Base-by-base conservation (phyloP, 75 land plant species). In the Gnetum montanum region DNA sequence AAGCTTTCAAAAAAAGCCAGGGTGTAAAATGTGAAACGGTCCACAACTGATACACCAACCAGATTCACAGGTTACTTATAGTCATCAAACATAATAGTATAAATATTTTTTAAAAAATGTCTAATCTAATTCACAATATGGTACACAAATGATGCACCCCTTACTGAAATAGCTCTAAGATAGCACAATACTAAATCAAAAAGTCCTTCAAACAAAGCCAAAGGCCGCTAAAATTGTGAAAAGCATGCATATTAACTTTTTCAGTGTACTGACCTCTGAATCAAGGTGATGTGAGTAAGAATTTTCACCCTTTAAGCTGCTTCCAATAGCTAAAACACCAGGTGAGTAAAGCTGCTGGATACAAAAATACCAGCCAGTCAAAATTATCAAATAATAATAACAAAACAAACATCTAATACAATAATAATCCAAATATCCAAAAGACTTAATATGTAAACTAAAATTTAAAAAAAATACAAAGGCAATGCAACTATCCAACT, bases 241-340 rank as follows among this genome's bases (percentile, higher is more conserved):
- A 11, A 41, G n/a, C 43, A 41, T 41, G 43, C 43, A 41, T 10
- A 2, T 13, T 40, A 8, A 23, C 31, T 16, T 27, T 34, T 16
- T 13, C 1, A 55, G 1, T 31, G 23, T 28, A 8, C 96, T 64
- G 80, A 92, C 94, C 72, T 95, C 99, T 50, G 96, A 66, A 57
- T 95, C 99, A 60, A 95, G 79, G 73, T 95, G 99, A 77, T 95
- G 99, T 30, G 99, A 95, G 49, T 95, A 95, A 26, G 99, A 90
- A 61, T 90, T 95, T 63, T 90, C 88, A 49, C 99, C 97, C 74
- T 95, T 95, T 76, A 57, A 61, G 64, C 99, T 95, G 74, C 99
- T 95, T 37, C 99, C 89, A 66, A 90, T 87, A 36, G 99, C 88
- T 55, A 95, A 70, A 54, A 95, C 97, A 59, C 88, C 88, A 50